These are phyloP conservation scores for Lachancea fermentati DNA, from an alignment of 805 yeast genomes.

Conservation along the genomic window DNA sequence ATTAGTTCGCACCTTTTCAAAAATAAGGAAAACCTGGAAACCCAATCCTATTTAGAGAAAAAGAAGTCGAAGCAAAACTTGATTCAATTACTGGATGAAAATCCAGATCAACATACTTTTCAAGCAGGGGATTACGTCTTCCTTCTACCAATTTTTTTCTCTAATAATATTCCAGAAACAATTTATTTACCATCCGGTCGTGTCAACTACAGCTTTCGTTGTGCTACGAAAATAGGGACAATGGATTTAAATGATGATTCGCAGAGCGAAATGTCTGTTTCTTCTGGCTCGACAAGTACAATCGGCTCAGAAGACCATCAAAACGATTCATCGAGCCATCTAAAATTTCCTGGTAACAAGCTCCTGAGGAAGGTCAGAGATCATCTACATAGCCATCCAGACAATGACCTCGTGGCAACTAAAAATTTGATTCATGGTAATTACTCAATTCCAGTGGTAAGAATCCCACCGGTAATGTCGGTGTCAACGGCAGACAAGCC, in stretches of 20 bases:
- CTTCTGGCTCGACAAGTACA: constrained; percentile 4
- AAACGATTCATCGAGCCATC: constrained; percentile 4
- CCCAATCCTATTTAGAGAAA: constrained; percentile 18
- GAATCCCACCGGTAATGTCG: constrained; percentile 38
- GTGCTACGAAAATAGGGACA: constrained; percentile 14
- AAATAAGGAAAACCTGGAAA: constrained; percentile 9
- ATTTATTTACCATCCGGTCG: constrained; percentile 34
- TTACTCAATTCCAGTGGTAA: constrained; percentile 32
- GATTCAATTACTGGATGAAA: constrained; percentile 7
- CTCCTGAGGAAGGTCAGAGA: constrained; percentile 26
- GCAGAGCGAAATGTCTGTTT: constrained; percentile 6
- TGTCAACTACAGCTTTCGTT: constrained; percentile 19
- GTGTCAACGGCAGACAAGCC: constrained; percentile 54
- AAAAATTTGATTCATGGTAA: constrained; percentile 24
- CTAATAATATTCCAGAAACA: constrained; percentile 59
- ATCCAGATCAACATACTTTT: constrained; percentile 12
- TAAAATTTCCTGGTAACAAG: constrained; percentile 6
- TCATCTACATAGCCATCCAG: constrained; percentile 16
- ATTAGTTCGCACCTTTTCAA: constrained; percentile 18
- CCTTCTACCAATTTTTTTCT: constrained; percentile 55
- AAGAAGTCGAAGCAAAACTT: constrained; percentile 12
- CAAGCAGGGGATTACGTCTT: constrained; percentile 70
- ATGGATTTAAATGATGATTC: not conserved
- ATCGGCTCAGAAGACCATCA: constrained; percentile 6
- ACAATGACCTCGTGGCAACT: not conserved